These are phyloP conservation scores for Gardenia jasminoides DNA, from an alignment of 257 asterid species.

Conservation along the genomic window DNA sequence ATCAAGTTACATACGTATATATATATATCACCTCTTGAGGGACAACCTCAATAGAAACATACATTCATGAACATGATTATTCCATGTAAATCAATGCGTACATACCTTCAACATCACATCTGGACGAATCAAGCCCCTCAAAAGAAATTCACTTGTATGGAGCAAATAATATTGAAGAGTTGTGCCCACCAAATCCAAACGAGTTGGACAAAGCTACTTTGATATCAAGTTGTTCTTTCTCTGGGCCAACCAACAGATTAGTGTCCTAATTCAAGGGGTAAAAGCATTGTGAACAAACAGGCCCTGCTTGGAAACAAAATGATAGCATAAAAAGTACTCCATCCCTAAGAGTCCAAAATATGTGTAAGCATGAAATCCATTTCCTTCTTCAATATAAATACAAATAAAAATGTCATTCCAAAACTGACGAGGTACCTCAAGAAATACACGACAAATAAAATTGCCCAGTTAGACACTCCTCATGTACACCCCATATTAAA, in stretches of 20 bases:
- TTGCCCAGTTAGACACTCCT: neutral
- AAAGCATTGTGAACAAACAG: slow-evolving; percentile 12
- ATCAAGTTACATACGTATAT: slow-evolving; percentile 1
- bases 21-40: neutral
- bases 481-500: neutral
- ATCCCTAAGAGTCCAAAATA: neutral
- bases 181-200: slow-evolving; percentile 93
- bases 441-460: neutral
- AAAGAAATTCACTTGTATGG: slow-evolving; percentile 58
- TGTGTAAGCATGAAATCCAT: too few relatives aligned
- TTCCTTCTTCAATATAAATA: neutral
- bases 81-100: neutral
- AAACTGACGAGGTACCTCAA: neutral
- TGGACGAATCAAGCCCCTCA: slow-evolving; percentile 17
- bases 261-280: slow-evolving; percentile 53
- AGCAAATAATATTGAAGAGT: slow-evolving; percentile 84
- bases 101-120: slow-evolving; percentile 40
- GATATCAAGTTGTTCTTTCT: slow-evolving; percentile 61
- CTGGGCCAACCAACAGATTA: slow-evolving; percentile 70
- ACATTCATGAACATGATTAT: neutral
- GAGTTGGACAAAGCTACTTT: slow-evolving; percentile 92
- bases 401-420: neutral
- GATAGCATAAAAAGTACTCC: neutral
- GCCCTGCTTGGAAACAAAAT: neutral
- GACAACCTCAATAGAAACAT: neutral